phyloP scores from a whole-genome alignment of 2,329 filamentous ascomycete species.

The Penicillium sp. region DNA sequence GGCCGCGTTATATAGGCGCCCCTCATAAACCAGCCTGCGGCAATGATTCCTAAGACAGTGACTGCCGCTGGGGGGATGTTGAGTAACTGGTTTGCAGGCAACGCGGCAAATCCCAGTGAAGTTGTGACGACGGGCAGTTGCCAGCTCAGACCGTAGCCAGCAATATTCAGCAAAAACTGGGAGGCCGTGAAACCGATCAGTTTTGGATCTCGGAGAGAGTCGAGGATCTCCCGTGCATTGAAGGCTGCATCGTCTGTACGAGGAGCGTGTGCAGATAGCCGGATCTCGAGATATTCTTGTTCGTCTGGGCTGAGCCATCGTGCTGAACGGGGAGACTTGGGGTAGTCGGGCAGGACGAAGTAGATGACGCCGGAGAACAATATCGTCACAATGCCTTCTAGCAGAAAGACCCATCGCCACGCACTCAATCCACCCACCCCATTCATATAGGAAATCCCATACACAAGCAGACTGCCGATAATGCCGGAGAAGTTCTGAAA shows the following conservation, averaged over 20 bases:
- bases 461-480: slow-evolving; percentile 31
- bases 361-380: slow-evolving; percentile 37
- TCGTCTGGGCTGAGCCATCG: slow-evolving; percentile 38
- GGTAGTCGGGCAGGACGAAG: slow-evolving; percentile 43
- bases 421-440: slow-evolving; percentile 20
- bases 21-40: slow-evolving; percentile 21
- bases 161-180: slow-evolving; percentile 39
- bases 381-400: slow-evolving; percentile 43
- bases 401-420: slow-evolving; percentile 37
- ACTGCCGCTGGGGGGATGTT: slow-evolving; percentile 46
- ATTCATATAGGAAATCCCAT: slow-evolving; percentile 20
- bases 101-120: slow-evolving; percentile 38
- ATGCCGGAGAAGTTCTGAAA: slow-evolving; percentile 35
- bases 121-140: slow-evolving; percentile 43
- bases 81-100: slow-evolving; percentile 44
- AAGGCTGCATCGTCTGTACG: slow-evolving; percentile 36
- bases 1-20: slow-evolving; percentile 3
- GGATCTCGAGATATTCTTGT: slow-evolving; percentile 38
- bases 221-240: slow-evolving; percentile 32
- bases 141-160: slow-evolving; percentile 41
- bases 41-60: slow-evolving; percentile 36
- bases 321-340: slow-evolving; percentile 36
- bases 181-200: slow-evolving; percentile 37
- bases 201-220: slow-evolving; percentile 30
- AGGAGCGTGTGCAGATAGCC: slow-evolving; percentile 38